phyloP scores from a whole-genome alignment of 2,329 filamentous ascomycete species.

The Colletotrichum sidae region DNA sequence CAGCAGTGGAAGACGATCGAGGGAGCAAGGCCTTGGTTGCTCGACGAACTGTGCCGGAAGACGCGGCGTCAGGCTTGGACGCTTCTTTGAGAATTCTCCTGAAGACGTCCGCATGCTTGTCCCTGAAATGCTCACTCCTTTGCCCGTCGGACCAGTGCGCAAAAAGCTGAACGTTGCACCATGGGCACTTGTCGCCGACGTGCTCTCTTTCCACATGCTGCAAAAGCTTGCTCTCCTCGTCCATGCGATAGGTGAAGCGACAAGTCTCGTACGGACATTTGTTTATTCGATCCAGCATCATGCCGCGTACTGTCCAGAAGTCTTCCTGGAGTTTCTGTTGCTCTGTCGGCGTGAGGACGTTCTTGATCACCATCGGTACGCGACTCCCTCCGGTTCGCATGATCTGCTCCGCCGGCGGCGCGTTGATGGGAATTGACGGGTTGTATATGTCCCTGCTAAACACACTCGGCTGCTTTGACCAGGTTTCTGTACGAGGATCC shows the following conservation, averaged over 20 bases:
- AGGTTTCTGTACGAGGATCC: constrained; percentile 45
- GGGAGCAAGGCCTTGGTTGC: not conserved
- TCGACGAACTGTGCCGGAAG: not conserved
- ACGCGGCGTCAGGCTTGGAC: not conserved
- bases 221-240: constrained; percentile 46
- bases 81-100: constrained; percentile 9
- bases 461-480: constrained; percentile 43
- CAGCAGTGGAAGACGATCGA: not conserved
- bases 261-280: constrained; percentile 55
- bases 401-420: constrained; percentile 49
- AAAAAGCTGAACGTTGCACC: constrained; percentile 49
- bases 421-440: constrained; percentile 50
- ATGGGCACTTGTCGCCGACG: constrained; percentile 47
- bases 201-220: constrained; percentile 52
- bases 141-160: constrained; percentile 44
- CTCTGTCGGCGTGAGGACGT: constrained; percentile 55
- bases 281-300: constrained; percentile 48
- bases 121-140: constrained; percentile 44
- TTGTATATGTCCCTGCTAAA: constrained; percentile 43
- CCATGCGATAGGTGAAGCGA: constrained; percentile 45
- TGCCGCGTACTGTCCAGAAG: constrained; percentile 48
- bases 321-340: constrained; percentile 50
- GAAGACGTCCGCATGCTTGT: constrained; percentile 44
- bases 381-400: constrained; percentile 47
- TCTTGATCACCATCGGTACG: constrained; percentile 51